Percentiles rank a stretch among this genome's conserved stretches.
These are phyloP conservation scores for Russula griseocarnosa DNA, from an alignment of 768 basidiomycete genomes.

Conservation along the genomic window DNA sequence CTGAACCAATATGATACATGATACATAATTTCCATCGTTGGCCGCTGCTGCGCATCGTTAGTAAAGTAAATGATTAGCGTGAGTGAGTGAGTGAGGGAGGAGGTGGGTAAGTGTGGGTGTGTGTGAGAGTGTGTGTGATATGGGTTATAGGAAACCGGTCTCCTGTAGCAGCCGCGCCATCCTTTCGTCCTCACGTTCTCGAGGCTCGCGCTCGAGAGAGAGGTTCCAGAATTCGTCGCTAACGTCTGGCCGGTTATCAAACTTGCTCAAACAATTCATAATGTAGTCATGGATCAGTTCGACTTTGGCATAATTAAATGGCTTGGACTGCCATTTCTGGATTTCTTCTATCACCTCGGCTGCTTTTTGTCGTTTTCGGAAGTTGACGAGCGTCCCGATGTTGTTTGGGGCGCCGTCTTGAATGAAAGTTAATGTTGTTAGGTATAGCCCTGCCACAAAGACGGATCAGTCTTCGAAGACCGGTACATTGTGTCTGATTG, in stretches of 20 bases:
- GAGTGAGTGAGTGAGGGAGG: not conserved
- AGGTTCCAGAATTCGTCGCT: constrained; percentile 80
- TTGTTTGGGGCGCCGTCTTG: constrained; percentile 93
- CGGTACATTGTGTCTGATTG: constrained; percentile 1
- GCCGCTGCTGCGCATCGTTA: not conserved
- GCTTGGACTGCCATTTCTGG: constrained; percentile 89
- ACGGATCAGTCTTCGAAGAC: not conserved
- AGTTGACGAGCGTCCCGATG: constrained; percentile 83
- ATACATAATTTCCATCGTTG: constrained; percentile 25
- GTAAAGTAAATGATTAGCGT: not conserved
- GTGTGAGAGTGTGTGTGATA: not conserved
- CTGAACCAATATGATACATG: constrained; percentile 19
- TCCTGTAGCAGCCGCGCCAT: constrained; percentile 88
- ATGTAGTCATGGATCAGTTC: constrained; percentile 68
- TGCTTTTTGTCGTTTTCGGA: constrained; percentile 90
- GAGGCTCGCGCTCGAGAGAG: constrained; percentile 84
- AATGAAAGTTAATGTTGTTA: constrained; percentile 95
- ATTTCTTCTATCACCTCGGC: constrained; percentile 98
- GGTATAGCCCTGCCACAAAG: constrained; percentile 71
- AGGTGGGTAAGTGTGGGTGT: too few species aligned
- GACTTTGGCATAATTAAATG: constrained; percentile 79
- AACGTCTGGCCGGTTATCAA: constrained; percentile 61
- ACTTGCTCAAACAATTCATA: constrained; percentile 70
- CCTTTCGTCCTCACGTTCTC: constrained; percentile 95
- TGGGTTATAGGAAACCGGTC: constrained; percentile 68